Percentiles rank a stretch among this genome's conserved stretches.
phyloP scores from a whole-genome alignment of 2,329 filamentous ascomycete genomes.

The Davidsoniella virescens region DNA sequence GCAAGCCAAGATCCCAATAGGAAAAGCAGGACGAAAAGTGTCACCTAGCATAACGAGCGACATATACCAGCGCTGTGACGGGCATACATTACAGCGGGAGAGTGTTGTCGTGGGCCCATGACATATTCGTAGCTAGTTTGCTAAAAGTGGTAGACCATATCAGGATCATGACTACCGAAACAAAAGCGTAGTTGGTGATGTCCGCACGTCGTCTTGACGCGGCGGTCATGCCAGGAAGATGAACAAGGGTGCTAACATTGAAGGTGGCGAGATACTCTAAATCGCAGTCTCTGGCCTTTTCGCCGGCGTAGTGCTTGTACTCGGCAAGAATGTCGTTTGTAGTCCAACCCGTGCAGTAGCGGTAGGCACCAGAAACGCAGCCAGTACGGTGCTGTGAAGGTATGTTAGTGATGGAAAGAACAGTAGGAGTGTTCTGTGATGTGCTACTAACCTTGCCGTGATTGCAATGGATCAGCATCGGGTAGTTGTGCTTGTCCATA shows the following conservation, averaged over 20 bases:
- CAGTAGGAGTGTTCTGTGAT: background rate
- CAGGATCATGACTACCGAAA: conserved; percentile 8
- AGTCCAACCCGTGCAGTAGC: conserved; percentile 56
- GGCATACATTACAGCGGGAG: background rate
- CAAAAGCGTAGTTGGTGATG: background rate
- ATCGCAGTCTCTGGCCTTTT: conserved; percentile 44
- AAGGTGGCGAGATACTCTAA: conserved; percentile 41
- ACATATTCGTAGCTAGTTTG: background rate
- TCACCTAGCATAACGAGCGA: too few relatives aligned
- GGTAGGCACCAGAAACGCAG: conserved; percentile 67
- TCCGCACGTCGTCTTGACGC: conserved; percentile 9
- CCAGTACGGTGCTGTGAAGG: conserved; percentile 60
- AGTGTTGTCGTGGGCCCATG: background rate
- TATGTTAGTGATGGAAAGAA: conserved; percentile 1
- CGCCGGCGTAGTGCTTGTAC: conserved; percentile 49
- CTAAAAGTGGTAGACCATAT: conserved; percentile 9
- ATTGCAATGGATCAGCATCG: conserved; percentile 80
- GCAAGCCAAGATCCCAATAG: too few relatives aligned
- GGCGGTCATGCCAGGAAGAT: conserved; percentile 10
- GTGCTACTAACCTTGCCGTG: conserved; percentile 52
- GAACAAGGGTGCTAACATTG: conserved; percentile 18
- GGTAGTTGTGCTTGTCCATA: conserved; percentile 57
- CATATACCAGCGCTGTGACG: too few relatives aligned
- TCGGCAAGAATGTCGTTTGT: conserved; percentile 49
- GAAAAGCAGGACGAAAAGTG: too few relatives aligned